Conservation (phyloP, 805 yeast species). For the Wickerhamomyces silvicola region DNA sequence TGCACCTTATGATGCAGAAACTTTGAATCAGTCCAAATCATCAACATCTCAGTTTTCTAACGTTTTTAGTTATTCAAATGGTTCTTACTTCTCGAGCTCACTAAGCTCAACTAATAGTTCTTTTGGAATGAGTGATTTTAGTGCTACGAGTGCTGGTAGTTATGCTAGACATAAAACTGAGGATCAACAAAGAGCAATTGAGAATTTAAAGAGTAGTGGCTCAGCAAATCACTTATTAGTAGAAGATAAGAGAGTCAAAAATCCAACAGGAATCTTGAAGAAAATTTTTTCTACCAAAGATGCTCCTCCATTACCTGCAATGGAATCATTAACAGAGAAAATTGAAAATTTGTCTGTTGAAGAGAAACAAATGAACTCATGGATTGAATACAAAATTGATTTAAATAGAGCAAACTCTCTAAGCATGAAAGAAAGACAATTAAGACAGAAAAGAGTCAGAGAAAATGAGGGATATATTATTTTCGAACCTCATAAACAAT, state of each 20-base stretch:
- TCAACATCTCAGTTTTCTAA: conserved; percentile 18
- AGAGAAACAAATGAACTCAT: conserved; percentile 32
- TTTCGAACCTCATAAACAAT: conserved; percentile 52
- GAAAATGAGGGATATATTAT: conserved; percentile 55
- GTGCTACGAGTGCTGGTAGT: conserved; percentile 89
- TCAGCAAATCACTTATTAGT: conserved; percentile 22
- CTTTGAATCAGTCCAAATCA: conserved; percentile 23
- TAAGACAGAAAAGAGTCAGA: conserved; percentile 59
- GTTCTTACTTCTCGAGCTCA: conserved; percentile 48
- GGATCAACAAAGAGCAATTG: conserved; percentile 16
- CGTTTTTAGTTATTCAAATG: conserved; percentile 29
- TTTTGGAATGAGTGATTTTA: conserved; percentile 52
- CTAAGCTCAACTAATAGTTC: conserved; percentile 32
- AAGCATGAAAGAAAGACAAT: conserved; percentile 59
- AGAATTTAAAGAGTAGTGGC: conserved; percentile 17
- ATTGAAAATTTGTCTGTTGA: conserved; percentile 25
- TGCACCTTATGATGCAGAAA: conserved; percentile 26
- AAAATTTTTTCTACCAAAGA: conserved; percentile 25
- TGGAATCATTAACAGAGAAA: conserved; percentile 15
- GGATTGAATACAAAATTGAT: conserved; percentile 54
- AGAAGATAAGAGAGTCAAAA: conserved; percentile 18
- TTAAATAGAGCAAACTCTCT: conserved; percentile 69
- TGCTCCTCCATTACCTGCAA: conserved; percentile 22
- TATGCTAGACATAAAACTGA: conserved; percentile 67
- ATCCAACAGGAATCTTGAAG: conserved; percentile 23